phyloP scores from a whole-genome alignment of 1,284 basidiomycete species.

The Cutaneotrichosporon mucoides region DNA sequence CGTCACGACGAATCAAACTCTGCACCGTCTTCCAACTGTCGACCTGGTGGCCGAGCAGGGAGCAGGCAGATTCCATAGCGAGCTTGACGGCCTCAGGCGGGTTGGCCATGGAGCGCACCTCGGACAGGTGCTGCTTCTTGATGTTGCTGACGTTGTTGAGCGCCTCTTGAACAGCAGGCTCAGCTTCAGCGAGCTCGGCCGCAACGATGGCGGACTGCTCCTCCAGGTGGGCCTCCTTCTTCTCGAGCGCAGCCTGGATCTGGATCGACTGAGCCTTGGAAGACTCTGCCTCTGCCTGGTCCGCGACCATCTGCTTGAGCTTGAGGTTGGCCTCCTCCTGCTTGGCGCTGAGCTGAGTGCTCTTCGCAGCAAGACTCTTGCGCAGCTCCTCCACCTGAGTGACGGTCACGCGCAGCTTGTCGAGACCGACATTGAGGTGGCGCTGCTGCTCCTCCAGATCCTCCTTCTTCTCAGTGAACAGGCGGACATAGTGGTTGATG shows the following conservation, averaged over 20 bases:
- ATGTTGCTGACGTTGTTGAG: slow-evolving; percentile 95
- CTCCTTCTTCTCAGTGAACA: slow-evolving; percentile 96
- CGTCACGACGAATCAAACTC: slow-evolving; percentile 91
- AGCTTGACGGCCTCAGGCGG: slow-evolving; percentile 96
- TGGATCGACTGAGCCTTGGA: slow-evolving; percentile 95
- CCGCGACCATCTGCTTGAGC: slow-evolving; percentile 94
- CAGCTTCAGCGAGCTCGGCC: slow-evolving; percentile 93
- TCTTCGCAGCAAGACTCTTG: slow-evolving; percentile 91
- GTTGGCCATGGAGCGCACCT: slow-evolving; percentile 98
- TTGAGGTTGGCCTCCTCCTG: slow-evolving; percentile 95
- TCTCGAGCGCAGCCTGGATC: slow-evolving; percentile 87
- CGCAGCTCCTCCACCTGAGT: slow-evolving; percentile 93
- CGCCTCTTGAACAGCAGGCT: slow-evolving; percentile 93
- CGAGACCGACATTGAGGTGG: slow-evolving; percentile 95
- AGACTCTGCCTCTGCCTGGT: slow-evolving; percentile 97
- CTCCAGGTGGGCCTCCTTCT: slow-evolving; percentile 85
- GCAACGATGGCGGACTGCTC: slow-evolving; percentile 85
- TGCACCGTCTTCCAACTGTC: slow-evolving; percentile 91
- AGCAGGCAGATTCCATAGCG: slow-evolving; percentile 99
- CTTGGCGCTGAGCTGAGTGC: slow-evolving; percentile 87
- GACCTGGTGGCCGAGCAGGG: slow-evolving; percentile 94
- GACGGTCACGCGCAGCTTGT: slow-evolving; percentile 93
- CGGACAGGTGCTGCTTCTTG: slow-evolving; percentile 92
- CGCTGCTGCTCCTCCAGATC: slow-evolving; percentile 98
- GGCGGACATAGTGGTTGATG: slow-evolving; percentile 95